phyloP scores from a whole-genome alignment of 306 rosid species.

The Myrica gale region DNA sequence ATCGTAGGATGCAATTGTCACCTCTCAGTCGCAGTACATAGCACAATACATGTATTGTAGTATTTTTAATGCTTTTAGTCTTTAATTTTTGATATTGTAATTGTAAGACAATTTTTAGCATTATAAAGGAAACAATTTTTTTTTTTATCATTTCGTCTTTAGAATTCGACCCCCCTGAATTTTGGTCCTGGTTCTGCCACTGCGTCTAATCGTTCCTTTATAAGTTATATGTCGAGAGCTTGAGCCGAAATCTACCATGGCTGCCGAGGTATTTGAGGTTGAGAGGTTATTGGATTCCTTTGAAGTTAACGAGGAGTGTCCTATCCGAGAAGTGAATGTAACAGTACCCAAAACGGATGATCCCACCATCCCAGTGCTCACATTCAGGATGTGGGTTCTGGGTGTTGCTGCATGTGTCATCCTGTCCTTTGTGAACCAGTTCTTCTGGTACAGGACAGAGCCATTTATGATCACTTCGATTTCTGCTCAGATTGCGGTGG shows the following conservation, averaged over 20 bases:
- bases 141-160: too few relatives aligned
- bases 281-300: conserved; percentile 1
- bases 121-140: too few relatives aligned
- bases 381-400: conserved; percentile 89
- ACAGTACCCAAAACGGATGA: conserved; percentile 83
- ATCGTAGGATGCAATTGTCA: too few relatives aligned
- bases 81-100: too few relatives aligned
- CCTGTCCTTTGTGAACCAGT: conserved; percentile 78
- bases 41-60: too few relatives aligned
- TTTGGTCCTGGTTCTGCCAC: too few relatives aligned
- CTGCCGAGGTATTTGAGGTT: not conserved
- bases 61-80: too few relatives aligned
- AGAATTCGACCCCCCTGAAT: too few relatives aligned
- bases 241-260: not conserved
- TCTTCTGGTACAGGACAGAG: conserved; percentile 84
- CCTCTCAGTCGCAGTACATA: too few relatives aligned
- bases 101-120: too few relatives aligned
- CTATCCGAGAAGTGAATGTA: conserved; percentile 61
- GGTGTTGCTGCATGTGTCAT: conserved; percentile 61
- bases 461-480: conserved; percentile 59
- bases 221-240: too few relatives aligned
- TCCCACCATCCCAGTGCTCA: conserved; percentile 51
- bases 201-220: too few relatives aligned
- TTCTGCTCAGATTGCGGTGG: conserved; percentile 88
- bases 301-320: conserved; percentile 38